These are phyloP conservation scores for Colletotrichum plurivorum DNA, from an alignment of 2,329 filamentous ascomycete species.

Conservation along the genomic window DNA sequence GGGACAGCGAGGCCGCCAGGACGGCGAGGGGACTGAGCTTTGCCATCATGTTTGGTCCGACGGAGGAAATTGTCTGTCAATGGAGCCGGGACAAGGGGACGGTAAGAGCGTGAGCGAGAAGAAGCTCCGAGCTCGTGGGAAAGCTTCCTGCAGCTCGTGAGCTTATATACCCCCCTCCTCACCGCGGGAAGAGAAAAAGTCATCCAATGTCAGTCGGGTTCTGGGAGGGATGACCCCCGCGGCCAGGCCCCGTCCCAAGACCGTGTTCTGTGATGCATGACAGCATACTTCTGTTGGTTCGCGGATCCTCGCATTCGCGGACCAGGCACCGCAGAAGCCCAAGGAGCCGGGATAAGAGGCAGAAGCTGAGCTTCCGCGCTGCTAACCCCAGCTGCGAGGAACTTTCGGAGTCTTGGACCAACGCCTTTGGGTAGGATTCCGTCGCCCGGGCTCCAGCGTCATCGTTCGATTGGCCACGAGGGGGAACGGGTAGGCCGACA, in stretches of 20 bases:
- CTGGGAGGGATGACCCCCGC: constrained; percentile 14
- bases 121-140: neutral
- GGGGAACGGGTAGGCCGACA: constrained; percentile 27
- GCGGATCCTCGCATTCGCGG: constrained; percentile 28
- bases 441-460: constrained; percentile 13
- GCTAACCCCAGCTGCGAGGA: constrained; percentile 17
- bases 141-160: constrained; percentile 29
- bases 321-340: constrained; percentile 9
- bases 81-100: constrained; percentile 21
- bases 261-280: constrained; percentile 26
- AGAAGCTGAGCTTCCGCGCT: constrained; percentile 22
- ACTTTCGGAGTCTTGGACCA: constrained; percentile 16
- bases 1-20: constrained; percentile 52
- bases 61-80: constrained; percentile 26
- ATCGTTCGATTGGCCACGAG: constrained; percentile 24
- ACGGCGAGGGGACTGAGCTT: constrained; percentile 53
- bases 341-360: neutral
- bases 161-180: constrained; percentile 35
- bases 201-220: constrained; percentile 22
- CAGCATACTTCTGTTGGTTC: constrained; percentile 28
- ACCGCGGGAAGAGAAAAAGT: constrained; percentile 17
- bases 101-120: constrained; percentile 18
- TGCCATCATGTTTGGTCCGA: constrained; percentile 50
- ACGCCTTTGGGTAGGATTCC: constrained; percentile 31
- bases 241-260: constrained; percentile 3